These are phyloP conservation scores for Epichloe sylvatica DNA, from an alignment of 2,329 filamentous ascomycete genomes.

Conservation along the genomic window DNA sequence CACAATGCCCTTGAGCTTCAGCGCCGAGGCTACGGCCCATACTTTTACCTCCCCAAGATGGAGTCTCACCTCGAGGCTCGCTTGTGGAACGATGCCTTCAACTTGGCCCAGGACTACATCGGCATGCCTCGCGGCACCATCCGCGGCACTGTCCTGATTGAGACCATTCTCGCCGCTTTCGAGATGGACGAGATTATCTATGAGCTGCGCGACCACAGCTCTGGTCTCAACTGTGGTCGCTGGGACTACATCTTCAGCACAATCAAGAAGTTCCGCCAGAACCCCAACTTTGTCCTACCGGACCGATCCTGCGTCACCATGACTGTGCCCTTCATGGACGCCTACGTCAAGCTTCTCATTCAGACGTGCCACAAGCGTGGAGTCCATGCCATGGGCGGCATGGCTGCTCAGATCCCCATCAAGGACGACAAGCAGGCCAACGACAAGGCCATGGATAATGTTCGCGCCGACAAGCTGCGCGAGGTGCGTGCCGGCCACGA, in stretches of 20 bases:
- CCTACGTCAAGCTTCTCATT: slow-evolving; percentile 90
- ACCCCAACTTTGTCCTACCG: slow-evolving; percentile 82
- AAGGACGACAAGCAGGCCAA: slow-evolving; percentile 87
- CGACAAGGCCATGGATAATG: slow-evolving; percentile 83
- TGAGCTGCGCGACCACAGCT: slow-evolving; percentile 90
- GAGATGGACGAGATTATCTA: slow-evolving; percentile 99
- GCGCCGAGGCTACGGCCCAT: slow-evolving; percentile 72
- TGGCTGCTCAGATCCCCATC: slow-evolving; percentile 98
- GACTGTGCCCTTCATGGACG: slow-evolving; percentile 96
- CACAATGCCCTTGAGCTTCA: slow-evolving; percentile 89
- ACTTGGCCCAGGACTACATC: slow-evolving; percentile 85
- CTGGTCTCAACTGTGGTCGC: slow-evolving; percentile 92
- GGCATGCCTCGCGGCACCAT: slow-evolving; percentile 84
- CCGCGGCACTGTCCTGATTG: slow-evolving; percentile 87
- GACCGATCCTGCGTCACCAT: slow-evolving; percentile 88
- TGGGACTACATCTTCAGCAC: slow-evolving; percentile 99
- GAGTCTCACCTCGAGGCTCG: slow-evolving; percentile 93
- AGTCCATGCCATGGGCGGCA: slow-evolving; percentile 97
- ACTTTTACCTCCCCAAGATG: slow-evolving; percentile 98
- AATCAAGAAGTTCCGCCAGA: slow-evolving; percentile 98
- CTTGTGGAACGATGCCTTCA: slow-evolving; percentile 97
- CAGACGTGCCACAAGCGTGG: slow-evolving; percentile 94
- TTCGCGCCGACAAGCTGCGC: slow-evolving; percentile 89
- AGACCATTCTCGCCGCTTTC: slow-evolving; percentile 94
- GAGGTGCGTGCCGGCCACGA: slow-evolving; percentile 93